A percentile compares a stretch with the other conserved stretches of the same genome.
phyloP scores from a whole-genome alignment of 139 green algal genomes.

The Chlorella sp. region DNA sequence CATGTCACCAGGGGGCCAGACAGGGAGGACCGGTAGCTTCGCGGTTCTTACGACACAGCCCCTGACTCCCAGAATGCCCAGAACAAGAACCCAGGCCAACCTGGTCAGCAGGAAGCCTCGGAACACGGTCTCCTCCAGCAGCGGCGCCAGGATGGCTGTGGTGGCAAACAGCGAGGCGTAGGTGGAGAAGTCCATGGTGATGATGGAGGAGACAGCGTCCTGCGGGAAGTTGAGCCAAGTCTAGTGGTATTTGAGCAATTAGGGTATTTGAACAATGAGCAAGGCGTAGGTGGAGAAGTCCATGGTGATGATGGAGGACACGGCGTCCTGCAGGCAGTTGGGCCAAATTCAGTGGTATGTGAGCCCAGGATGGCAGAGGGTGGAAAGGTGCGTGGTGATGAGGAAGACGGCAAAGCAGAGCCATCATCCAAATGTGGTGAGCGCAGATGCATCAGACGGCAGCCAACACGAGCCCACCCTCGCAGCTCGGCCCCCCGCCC shows the following conservation, averaged over 20 bases:
- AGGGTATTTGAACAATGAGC: neutral
- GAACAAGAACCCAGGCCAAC: no score
- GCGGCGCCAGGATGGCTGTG: conserved; percentile 73
- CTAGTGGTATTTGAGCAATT: no score
- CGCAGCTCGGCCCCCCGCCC: neutral
- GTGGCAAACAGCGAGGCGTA: conserved; percentile 65
- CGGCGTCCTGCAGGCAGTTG: neutral
- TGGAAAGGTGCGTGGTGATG: neutral
- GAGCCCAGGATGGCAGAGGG: no score
- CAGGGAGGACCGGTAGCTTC: no score
- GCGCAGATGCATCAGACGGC: neutral
- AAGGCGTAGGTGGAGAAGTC: conserved; percentile 65
- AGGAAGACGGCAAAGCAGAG: neutral
- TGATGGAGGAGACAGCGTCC: conserved; percentile 67
- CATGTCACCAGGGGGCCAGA: no score
- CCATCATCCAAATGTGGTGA: no score
- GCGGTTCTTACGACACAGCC: no score
- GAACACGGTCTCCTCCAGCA: conserved; percentile 92
- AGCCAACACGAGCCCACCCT: neutral
- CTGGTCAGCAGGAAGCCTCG: conserved; percentile 88
- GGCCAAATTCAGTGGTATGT: neutral
- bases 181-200: conserved; percentile 68
- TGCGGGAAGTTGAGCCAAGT: no score
- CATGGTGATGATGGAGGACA: conserved; percentile 73
- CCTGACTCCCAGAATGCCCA: no score